Conservation (phyloP, 306 rosid species). For the Purshia tridentata region DNA sequence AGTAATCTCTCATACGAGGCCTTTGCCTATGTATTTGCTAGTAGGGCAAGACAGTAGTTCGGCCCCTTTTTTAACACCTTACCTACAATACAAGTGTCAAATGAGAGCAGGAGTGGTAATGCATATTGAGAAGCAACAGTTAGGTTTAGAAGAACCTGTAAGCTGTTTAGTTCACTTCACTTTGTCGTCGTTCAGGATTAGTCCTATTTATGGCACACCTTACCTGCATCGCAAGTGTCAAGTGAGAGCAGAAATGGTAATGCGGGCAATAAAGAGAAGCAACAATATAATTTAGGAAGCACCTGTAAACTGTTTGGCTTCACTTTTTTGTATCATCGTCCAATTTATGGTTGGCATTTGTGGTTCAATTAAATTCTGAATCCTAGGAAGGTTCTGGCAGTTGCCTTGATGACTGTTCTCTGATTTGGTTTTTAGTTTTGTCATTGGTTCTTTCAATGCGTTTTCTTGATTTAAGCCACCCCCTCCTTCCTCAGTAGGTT, state of each 20-base stretch:
- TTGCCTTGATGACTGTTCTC: background rate
- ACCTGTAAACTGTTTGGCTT: background rate
- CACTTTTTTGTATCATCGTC: background rate
- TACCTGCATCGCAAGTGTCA: background rate
- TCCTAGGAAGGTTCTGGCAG: background rate
- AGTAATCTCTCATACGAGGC: background rate
- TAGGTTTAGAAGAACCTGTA: background rate
- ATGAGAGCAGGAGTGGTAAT: background rate
- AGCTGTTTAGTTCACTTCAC: background rate
- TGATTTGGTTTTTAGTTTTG: background rate
- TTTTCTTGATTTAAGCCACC: background rate
- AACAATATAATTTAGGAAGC: constrained; percentile 1
- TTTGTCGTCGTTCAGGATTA: background rate
- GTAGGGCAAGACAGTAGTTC: background rate
- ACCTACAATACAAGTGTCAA: background rate
- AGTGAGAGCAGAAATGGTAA: background rate
- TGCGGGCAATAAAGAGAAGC: background rate
- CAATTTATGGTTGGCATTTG: background rate
- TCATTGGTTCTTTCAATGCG: background rate
- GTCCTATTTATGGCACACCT: background rate
- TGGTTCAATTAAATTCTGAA: background rate
- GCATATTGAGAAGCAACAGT: constrained; percentile 2
- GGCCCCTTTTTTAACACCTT: background rate
- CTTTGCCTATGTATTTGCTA: background rate
- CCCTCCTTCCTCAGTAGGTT: background rate